These are phyloP conservation scores for Yarrowia deformans DNA, from an alignment of 805 yeast genomes.

Conservation along the genomic window DNA sequence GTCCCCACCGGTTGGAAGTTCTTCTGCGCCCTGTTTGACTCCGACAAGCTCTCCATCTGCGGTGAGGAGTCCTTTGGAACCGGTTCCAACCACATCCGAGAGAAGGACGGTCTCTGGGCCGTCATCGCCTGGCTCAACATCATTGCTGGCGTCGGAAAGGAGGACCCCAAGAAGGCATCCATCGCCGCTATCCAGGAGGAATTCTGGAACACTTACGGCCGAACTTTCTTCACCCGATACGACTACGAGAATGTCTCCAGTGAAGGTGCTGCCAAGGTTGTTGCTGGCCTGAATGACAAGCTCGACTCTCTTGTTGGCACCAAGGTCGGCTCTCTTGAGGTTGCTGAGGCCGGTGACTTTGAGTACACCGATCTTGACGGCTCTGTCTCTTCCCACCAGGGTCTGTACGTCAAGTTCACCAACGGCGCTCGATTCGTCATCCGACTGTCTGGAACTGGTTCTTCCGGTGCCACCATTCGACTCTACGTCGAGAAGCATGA, in stretches of 20 bases:
- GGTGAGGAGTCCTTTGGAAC: constrained; percentile 99
- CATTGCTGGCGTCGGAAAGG: constrained; percentile 76
- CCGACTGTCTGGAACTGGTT: constrained; percentile 95
- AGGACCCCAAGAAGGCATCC: constrained; percentile 67
- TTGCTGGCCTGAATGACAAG: constrained; percentile 58
- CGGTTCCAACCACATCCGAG: constrained; percentile 96
- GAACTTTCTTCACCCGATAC: constrained; percentile 96
- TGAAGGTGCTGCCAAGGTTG: constrained; percentile 76
- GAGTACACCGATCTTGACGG: constrained; percentile 95
- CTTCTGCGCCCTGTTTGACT: constrained; percentile 94
- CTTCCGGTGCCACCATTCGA: constrained; percentile 96
- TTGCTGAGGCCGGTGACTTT: constrained; percentile 84
- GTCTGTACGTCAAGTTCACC: constrained; percentile 79
- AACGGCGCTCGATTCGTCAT: constrained; percentile 87
- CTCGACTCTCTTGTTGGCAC: constrained; percentile 59
- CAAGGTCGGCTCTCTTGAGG: constrained; percentile 58
- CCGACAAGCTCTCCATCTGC: constrained; percentile 90
- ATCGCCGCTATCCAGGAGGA: constrained; percentile 79
- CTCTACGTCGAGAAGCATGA: constrained; percentile 87
- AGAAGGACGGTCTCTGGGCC: constrained; percentile 98
- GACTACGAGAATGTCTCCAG: constrained; percentile 85
- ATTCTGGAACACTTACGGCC: constrained; percentile 92
- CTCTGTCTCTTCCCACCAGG: constrained; percentile 85
- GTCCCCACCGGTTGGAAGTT: constrained; percentile 99
- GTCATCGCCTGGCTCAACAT: constrained; percentile 96